Evolutionary conservation across 2,329 filamentous ascomycete species (phyloP).

Genomic region (Rutstroemia sp.): DNA sequence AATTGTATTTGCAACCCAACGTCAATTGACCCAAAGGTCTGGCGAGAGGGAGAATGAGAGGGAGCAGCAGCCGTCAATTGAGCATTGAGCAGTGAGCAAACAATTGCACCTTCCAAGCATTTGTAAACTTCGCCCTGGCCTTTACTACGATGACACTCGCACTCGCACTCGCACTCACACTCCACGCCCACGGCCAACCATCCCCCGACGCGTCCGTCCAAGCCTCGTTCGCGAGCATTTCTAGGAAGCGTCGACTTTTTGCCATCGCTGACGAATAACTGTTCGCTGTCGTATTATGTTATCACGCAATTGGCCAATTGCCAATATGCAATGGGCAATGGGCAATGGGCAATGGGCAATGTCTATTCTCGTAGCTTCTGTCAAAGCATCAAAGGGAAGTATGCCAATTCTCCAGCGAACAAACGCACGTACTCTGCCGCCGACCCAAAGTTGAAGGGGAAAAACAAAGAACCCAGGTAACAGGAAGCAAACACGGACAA

Average conservation of each 20-base stretch:
- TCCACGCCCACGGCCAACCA: no score
- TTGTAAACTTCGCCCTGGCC: neutral
- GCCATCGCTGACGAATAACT: slow-evolving; percentile 1
- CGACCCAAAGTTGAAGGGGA: neutral
- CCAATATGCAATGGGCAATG: no score
- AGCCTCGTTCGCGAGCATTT: neutral
- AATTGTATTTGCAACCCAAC: slow-evolving; percentile 5
- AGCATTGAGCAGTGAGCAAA: no score
- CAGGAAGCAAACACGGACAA: neutral
- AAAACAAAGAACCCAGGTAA: neutral
- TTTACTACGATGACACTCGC: neutral
- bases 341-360: no score
- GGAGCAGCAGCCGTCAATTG: no score
- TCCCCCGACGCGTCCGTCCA: neutral
- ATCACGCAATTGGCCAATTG: slow-evolving; percentile 2
- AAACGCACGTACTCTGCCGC: neutral
- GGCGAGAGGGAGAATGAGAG: neutral
- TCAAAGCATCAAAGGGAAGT: neutral
- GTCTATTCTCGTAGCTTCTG: neutral
- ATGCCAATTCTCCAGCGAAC: neutral
- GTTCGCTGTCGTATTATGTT: neutral
- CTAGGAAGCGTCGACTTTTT: neutral
- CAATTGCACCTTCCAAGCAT: no score
- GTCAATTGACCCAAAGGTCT: neutral
- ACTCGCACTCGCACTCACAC: no score